phyloP scores from a whole-genome alignment of 176 grass and related monocot species.

The Olyra latifolia region DNA sequence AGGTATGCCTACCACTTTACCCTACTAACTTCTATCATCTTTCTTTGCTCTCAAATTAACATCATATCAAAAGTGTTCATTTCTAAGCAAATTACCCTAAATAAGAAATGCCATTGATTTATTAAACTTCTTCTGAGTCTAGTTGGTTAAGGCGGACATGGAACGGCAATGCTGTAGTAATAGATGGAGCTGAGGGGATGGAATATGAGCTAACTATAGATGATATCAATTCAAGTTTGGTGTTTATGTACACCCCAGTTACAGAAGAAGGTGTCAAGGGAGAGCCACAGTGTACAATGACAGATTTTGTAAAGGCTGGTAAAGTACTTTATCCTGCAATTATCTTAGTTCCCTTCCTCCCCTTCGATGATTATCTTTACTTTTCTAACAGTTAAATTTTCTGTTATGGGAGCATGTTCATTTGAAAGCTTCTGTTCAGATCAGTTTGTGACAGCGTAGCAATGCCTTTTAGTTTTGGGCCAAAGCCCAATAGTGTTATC shows the following conservation, averaged over 20 bases:
- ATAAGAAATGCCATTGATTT: conserved; percentile 22
- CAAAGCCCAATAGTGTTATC: background rate
- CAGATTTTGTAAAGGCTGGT: conserved; percentile 93
- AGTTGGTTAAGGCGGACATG: conserved; percentile 90
- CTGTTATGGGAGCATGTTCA: background rate
- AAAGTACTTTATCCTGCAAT: conserved; percentile 15
- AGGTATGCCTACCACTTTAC: conserved; percentile 56
- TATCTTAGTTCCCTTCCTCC: background rate
- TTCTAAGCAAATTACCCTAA: background rate
- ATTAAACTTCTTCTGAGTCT: conserved; percentile 28
- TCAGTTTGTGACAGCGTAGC: background rate
- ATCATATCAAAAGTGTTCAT: background rate
- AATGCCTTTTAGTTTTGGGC: conserved; percentile 20
- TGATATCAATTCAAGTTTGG: conserved; percentile 85
- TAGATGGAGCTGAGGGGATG: conserved; percentile 77
- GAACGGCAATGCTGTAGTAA: conserved; percentile 57
- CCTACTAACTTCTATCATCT: conserved; percentile 12
- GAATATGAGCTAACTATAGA: conserved; percentile 76
- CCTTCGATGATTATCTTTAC: background rate
- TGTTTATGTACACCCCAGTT: conserved; percentile 87
- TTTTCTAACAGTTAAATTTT: background rate
- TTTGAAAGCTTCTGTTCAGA: conserved; percentile 2
- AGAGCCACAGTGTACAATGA: conserved; percentile 78
- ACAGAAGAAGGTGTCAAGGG: conserved; percentile 84
- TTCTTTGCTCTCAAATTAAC: background rate